Evolutionary conservation across 306 rosid genomes (phyloP).

Genomic region (Cucumis cinereus): DNA sequence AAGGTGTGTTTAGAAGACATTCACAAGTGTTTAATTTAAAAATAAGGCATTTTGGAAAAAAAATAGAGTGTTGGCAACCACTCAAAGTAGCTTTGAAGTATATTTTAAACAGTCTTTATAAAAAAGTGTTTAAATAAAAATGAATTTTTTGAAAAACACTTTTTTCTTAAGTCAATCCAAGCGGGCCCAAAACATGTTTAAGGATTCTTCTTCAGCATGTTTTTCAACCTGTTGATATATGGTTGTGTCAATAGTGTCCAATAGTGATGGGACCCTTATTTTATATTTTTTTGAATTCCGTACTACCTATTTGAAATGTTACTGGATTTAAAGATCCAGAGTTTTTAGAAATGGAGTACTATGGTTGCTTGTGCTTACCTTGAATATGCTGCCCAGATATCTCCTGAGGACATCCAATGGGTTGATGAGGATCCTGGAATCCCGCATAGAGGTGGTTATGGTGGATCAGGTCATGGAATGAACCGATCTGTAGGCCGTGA

Average conservation of each 20-base stretch:
- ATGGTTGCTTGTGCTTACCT: background rate
- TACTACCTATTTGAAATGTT: background rate
- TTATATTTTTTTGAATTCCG: background rate
- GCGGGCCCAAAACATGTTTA: background rate
- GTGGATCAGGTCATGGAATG: constrained; percentile 53
- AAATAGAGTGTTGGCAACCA: too few species aligned
- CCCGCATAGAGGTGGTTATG: constrained; percentile 43
- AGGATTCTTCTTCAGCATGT: background rate
- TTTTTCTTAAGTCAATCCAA: too few species aligned
- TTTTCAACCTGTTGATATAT: background rate
- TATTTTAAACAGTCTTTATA: too few species aligned
- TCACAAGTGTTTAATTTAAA: too few species aligned
- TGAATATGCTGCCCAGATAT: constrained; percentile 39
- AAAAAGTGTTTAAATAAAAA: too few species aligned
- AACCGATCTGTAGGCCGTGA: constrained; percentile 50
- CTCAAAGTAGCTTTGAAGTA: too few species aligned
- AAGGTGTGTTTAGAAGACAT: too few species aligned
- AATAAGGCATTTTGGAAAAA: too few species aligned
- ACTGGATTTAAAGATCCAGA: background rate
- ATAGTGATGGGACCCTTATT: background rate
- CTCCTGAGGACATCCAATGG: constrained; percentile 86
- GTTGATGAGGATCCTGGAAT: constrained; percentile 83
- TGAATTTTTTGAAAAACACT: too few species aligned
- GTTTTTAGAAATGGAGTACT: background rate
- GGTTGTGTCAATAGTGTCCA: background rate